Base-by-base conservation (phyloP, 352 stramenopile species). In the Pythium coloratum region DNA sequence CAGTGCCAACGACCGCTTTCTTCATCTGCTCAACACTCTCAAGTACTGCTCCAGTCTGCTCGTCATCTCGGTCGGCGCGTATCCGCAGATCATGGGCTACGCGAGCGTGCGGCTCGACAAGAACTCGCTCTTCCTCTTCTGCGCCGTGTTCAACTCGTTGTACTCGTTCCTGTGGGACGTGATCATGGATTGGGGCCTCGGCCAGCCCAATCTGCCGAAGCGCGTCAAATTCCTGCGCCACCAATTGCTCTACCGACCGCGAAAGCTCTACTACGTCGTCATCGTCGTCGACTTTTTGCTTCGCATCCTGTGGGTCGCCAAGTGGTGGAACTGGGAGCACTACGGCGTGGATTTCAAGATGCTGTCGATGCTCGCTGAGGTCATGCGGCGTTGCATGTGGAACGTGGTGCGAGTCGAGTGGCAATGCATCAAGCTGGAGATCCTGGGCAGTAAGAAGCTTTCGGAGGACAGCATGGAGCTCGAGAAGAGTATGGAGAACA, bases 161-260 rank as follows among this genome's bases (percentile, higher is more conserved):
- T 99, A 99, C 72, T 98, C 93, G 65, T 99, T 98, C 75, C 83
- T 89, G 8, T 99, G 96, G 96, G 97, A 99, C 73, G 94, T 99
- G 2, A 91, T 97, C 66, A 98, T 99, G 91, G 95, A 99, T 77
- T 99, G 96, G 96, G 94, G 94, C 9, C 78, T 97, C 9, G 88
- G 84, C n/a, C 81, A 94, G 62, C 86, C 86, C 0, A 75, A 81
- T 13, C 61, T 91, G 28, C 80, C 79, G 14, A 65, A 57, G 30
- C 60, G 63, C 18, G 63, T 84, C 9, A 59, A 56, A 4, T 87
- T 89, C 57, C 67, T 94, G 55, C 82, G 86, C 24, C 84, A 92
- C 59, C 79, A 88, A 50, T 68, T 94, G 38, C 76, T 87, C 0
- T 94, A 89, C 62, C 60, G 71, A 8, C 84, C 80, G 16, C 75